Evolutionary conservation across 2,329 filamentous ascomycete genomes (phyloP), one percentile per base, ranked within the genome.

Genomic region (Trichophyton rubrum): DNA sequence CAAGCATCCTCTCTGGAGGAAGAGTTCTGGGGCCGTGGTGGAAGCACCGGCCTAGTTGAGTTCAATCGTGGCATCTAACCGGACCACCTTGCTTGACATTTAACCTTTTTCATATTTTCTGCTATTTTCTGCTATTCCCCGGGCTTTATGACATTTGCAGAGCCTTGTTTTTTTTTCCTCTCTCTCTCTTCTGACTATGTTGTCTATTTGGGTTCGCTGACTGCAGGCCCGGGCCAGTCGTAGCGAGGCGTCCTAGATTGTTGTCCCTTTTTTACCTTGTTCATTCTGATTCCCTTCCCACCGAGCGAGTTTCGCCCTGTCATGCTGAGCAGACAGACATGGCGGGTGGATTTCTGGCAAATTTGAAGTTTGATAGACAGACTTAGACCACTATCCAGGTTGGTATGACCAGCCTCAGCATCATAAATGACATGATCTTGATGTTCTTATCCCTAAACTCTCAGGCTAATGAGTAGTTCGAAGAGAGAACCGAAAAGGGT

Each of bases 41-140:
- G 91, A 0, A 82, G 86, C 64, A 82, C 82, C 60, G 91, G 89
- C 0, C 79, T 90, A 78, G 88, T 99, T n/a, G 89, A 95, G 72
- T 97, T 99, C 75, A 97, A 99, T 74, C 84, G 93, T 69, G 93
- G 93, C 11, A 92, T 99, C 68, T 96, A 77, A 75, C 3, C 55
- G 8, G 20, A 22, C 6, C 17, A 47, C 9, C 45, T 30, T 49
- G 17, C 20, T 27, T 49, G 20, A 24, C 20, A 13, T 47, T 47
- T 47, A 6, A 30, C 27, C 27, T 30, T 30, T 30, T 30, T 7
- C 43, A 47, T 24, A 20, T 49, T 22, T 49, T 27, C 13, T 22
- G 20, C 11, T 15, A 27, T 24, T 24, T 49, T 22, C 22, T 49
- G 33, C 33, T 47, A 11, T 47, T 47, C 20, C 43, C 20, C 22